These are phyloP conservation scores for Cyclotella atomus DNA, from an alignment of 108 stramenopile genomes.

Conservation along the genomic window DNA sequence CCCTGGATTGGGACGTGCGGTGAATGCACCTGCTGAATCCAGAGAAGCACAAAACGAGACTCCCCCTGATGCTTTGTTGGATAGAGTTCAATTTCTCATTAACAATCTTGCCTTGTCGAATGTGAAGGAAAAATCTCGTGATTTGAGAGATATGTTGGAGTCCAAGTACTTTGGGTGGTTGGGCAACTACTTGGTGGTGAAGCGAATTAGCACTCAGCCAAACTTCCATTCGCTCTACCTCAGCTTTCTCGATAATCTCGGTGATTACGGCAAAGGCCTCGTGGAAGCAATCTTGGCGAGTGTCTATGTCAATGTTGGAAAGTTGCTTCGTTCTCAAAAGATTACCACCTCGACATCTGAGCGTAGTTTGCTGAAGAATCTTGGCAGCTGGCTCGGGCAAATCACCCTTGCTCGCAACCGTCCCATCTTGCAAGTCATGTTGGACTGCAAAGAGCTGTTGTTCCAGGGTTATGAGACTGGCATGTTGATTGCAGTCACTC, in stretches of 20 bases:
- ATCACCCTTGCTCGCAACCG: conserved; percentile 97
- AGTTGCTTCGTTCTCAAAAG: conserved; percentile 90
- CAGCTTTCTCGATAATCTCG: conserved; percentile 92
- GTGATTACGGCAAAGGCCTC: conserved; percentile 91
- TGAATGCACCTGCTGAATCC: conserved; percentile 53
- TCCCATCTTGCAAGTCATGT: conserved; percentile 95
- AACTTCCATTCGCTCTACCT: conserved; percentile 97
- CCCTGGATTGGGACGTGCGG: conserved; percentile 80
- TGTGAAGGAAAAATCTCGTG: conserved; percentile 89
- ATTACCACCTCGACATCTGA: conserved; percentile 96
- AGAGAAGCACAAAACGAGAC: conserved; percentile 70
- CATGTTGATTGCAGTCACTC: conserved; percentile 96
- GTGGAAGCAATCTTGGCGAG: conserved; percentile 89
- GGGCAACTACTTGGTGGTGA: conserved; percentile 97
- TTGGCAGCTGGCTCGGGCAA: conserved; percentile 98
- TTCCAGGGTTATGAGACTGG: conserved; percentile 98
- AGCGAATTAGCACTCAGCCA: conserved; percentile 97
- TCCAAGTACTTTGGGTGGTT: conserved; percentile 95
- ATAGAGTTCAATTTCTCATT: conserved; percentile 95
- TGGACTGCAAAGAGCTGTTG: conserved; percentile 97
- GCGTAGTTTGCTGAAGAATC: conserved; percentile 96
- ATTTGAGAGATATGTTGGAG: conserved; percentile 86
- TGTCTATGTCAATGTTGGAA: conserved; percentile 93
- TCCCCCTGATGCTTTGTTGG: conserved; percentile 88
- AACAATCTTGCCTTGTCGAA: conserved; percentile 97